Percentiles rank a stretch among this genome's conserved stretches.
phyloP scores from a whole-genome alignment of 176 grass and related monocot species.

The Hsuehochloa calcarea region DNA sequence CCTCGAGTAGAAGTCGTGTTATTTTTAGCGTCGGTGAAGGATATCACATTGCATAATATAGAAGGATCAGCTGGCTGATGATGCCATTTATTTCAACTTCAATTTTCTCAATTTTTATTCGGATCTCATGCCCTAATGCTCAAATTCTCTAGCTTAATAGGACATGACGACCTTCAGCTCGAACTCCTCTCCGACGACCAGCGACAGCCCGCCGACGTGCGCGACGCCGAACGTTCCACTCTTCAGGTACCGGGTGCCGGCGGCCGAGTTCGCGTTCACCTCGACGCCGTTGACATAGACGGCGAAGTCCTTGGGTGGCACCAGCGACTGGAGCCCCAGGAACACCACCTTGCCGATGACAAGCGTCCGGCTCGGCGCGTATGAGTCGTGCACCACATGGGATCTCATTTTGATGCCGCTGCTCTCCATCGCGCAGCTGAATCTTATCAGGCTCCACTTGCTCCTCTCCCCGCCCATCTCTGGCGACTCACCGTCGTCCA shows the following conservation, averaged over 20 bases:
- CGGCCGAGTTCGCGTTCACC: constrained; percentile 17
- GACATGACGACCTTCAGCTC: constrained; percentile 53
- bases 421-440: constrained; percentile 15
- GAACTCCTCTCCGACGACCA: constrained; percentile 54
- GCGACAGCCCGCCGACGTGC: constrained; percentile 49
- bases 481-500: constrained; percentile 65
- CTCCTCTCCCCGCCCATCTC: constrained; percentile 53
- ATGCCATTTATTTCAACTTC: constrained; percentile 15
- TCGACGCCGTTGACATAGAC: constrained; percentile 35
- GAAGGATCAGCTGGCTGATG: neutral
- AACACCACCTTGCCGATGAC: constrained; percentile 57
- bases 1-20: no score
- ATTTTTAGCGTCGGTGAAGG: no score
- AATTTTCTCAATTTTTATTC: constrained; percentile 1
- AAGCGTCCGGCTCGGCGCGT: constrained; percentile 36
- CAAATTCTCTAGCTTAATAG: neutral
- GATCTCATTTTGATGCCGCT: constrained; percentile 42
- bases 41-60: no score
- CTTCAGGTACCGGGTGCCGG: neutral
- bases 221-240: constrained; percentile 26
- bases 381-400: constrained; percentile 50
- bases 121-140: neutral
- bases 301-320: neutral
- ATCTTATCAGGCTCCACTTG: constrained; percentile 52
- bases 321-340: constrained; percentile 43